Percentiles rank a stretch among this genome's conserved stretches.
phyloP scores from a whole-genome alignment of 108 stramenopile species.

The Conticribra guillardii region DNA sequence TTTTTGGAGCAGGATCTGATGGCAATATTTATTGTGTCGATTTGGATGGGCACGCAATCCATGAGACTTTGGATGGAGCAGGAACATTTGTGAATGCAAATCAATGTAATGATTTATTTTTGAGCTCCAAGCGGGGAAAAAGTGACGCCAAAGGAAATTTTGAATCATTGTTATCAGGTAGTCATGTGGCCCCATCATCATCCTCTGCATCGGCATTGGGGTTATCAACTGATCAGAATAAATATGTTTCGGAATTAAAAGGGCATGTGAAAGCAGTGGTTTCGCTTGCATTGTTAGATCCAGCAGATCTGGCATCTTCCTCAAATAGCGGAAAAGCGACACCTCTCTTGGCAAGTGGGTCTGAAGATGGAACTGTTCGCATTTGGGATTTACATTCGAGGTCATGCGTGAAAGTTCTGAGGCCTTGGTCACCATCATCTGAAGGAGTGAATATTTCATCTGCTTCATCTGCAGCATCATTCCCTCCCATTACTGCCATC shows the following conservation, averaged over 20 bases:
- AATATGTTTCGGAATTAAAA: constrained; percentile 55
- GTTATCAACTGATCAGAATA: constrained; percentile 16
- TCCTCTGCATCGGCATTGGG: not conserved
- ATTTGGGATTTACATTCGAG: constrained; percentile 82
- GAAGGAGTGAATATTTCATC: constrained; percentile 18
- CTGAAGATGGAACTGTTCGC: constrained; percentile 71
- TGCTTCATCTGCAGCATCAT: constrained; percentile 6
- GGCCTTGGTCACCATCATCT: constrained; percentile 66
- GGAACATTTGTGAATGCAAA: constrained; percentile 31
- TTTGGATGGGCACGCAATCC: constrained; percentile 69
- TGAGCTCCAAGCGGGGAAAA: not conserved
- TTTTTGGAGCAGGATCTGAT: constrained; percentile 68
- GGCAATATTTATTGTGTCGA: constrained; percentile 79
- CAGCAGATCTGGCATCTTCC: constrained; percentile 29
- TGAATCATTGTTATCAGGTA: constrained; percentile 24
- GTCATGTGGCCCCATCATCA: constrained; percentile 11
- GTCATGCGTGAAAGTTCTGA: constrained; percentile 64
- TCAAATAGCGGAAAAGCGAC: not conserved
- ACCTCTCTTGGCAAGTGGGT: constrained; percentile 66
- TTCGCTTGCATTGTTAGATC: constrained; percentile 62
- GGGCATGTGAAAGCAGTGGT: constrained; percentile 76
- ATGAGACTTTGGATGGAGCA: constrained; percentile 42
- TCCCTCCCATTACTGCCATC: constrained; percentile 68
- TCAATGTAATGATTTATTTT: constrained; percentile 1
- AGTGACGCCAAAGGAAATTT: constrained; percentile 12